Evolutionary conservation across 257 asterid genomes (phyloP), one percentile per base, ranked within the genome.

Genomic region (Solanum rostratum): DNA sequence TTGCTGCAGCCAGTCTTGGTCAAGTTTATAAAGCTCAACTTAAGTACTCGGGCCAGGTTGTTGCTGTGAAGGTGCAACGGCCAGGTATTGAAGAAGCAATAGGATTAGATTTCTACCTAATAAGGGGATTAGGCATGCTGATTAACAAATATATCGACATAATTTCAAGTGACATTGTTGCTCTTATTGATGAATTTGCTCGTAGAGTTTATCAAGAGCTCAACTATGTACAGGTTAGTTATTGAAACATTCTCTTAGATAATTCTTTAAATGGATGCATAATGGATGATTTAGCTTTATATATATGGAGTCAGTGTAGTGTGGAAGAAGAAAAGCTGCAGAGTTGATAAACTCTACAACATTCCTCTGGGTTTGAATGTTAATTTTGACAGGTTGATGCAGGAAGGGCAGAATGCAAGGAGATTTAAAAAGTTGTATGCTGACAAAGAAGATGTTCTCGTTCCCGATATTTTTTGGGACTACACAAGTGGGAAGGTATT

Each of bases 321-420:
- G 45, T 68, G 12, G 52, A 66, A 68, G 30, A 30, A 63, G 60
- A 60, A 33, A 37, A 79, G 79, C 83, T 22, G 19, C 41, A 3
- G 57, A 50, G 82, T 59, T 81, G 82, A 63, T 82, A 45, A n/a
- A 69, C 71, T 41, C 37, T 45, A 73, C 65, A 6, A 63, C 66
- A 78, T 79, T 79, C 90, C 86, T 84, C 87, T 85, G 83, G 93
- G 82, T 86, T 90, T 90, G 91, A 91, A 87, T 89, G 86, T 89
- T 89, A 91, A 90, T 87, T 92, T 91, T 91, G 91, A 91, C 91
- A 92, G 92, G 92, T 84, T 80, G 90, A 62, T 92, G 94, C 96
- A 97, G 99, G 98, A 97, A 87, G 98, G 99, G 84, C 93, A 97
- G 87, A 97, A 97, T 83, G 99, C 99, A 53, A 89, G 99, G 93